Percentiles rank a stretch among this genome's conserved stretches.
Conservation (phyloP, 148 eudicot species). For the Pouteria glomerata region DNA sequence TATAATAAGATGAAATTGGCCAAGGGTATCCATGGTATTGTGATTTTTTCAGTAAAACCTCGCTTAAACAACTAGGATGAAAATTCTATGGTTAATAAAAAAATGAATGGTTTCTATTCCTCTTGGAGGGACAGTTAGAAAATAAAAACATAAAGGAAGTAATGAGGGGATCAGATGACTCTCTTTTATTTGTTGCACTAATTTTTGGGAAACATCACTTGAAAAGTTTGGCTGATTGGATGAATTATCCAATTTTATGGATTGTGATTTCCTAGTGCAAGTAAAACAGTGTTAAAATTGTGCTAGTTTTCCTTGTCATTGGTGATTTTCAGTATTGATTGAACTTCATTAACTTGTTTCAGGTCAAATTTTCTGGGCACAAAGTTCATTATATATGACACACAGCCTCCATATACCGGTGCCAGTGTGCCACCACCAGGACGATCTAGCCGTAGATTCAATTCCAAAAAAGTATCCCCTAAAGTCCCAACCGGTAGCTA, state of each 20-base stretch:
- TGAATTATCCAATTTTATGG: too few relatives aligned
- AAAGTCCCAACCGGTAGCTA: slow-evolving; percentile 54
- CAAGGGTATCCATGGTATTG: too few relatives aligned
- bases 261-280: too few relatives aligned
- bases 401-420: slow-evolving; percentile 43
- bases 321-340: not conserved
- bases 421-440: slow-evolving; percentile 38
- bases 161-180: too few relatives aligned
- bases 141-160: not conserved
- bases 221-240: too few relatives aligned
- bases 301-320: not conserved
- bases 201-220: too few relatives aligned
- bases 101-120: slow-evolving; percentile 1
- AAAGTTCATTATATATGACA: slow-evolving; percentile 52
- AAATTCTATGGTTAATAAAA: not conserved
- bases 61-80: not conserved
- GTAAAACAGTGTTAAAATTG: too few relatives aligned
- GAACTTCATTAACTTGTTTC: slow-evolving; percentile 8
- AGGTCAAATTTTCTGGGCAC: slow-evolving; percentile 65
- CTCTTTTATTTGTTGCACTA: too few relatives aligned
- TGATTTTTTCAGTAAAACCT: too few relatives aligned
- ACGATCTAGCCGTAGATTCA: slow-evolving; percentile 43
- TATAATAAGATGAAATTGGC: too few relatives aligned
- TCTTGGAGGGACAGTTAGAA: not conserved
- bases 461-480: slow-evolving; percentile 56